A percentile compares a stretch with the other conserved stretches of the same genome.
phyloP scores from a whole-genome alignment of 257 asterid species.

The Oldenlandia corymbosa region DNA sequence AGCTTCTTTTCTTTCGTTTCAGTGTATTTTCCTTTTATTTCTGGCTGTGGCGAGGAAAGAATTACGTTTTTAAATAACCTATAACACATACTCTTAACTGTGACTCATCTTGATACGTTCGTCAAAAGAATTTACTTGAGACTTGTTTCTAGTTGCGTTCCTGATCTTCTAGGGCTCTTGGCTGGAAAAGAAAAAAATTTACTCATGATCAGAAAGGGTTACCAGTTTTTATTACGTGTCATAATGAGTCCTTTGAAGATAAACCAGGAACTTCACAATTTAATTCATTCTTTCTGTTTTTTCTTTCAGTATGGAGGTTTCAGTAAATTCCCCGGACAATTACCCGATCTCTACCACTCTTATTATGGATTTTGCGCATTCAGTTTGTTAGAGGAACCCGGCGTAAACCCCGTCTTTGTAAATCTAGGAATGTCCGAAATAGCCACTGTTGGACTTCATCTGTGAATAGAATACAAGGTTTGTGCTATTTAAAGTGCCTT shows the following conservation, averaged over 20 bases:
- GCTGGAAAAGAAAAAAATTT: not conserved
- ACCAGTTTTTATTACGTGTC: not conserved
- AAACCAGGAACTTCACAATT: not conserved
- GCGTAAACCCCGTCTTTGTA: constrained; percentile 44
- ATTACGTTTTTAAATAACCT: not conserved
- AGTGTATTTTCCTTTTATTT: not conserved
- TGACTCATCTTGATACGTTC: not conserved
- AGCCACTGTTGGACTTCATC: constrained; percentile 43
- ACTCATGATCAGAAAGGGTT: not conserved
- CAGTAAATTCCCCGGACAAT: constrained; percentile 67
- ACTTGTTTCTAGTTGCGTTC: not conserved
- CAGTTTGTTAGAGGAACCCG: constrained; percentile 73
- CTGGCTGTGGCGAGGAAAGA: not conserved
- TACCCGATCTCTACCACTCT: constrained; percentile 89
- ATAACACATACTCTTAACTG: not conserved
- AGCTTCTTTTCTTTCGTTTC: not conserved
- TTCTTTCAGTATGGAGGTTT: constrained; percentile 80
- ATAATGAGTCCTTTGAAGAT: not conserved
- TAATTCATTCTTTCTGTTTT: not conserved
- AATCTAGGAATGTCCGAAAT: constrained; percentile 62
- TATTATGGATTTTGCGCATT: constrained; percentile 80
- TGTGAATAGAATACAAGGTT: constrained; percentile 2
- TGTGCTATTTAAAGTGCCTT: not conserved
- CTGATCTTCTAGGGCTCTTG: not conserved
- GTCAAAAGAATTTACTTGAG: too few species aligned